Evolutionary conservation across 176 grass and related monocot species (phyloP).

Genomic region (Triticum monococcum): DNA sequence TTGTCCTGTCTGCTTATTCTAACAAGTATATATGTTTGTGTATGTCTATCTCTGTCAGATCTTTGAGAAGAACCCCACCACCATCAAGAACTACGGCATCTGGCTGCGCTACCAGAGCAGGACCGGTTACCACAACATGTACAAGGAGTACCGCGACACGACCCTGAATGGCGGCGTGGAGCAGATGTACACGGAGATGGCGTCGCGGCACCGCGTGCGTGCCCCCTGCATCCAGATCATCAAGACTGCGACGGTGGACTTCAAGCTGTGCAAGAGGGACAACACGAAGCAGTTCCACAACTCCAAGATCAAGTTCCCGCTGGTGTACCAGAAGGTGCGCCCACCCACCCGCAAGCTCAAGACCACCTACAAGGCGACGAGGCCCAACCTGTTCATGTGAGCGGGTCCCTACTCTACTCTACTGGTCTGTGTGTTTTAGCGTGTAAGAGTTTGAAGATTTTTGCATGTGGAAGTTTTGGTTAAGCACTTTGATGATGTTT

Average conservation of each 20-base stretch:
- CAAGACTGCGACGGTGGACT: constrained; percentile 73
- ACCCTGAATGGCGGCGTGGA: constrained; percentile 78
- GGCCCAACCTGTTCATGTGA: constrained; percentile 90
- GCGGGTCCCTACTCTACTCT: background rate
- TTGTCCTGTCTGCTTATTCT: background rate
- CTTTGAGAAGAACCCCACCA: constrained; percentile 83
- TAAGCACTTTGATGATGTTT: background rate
- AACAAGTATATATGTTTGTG: background rate
- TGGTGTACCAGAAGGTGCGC: constrained; percentile 79
- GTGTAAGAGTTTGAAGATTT: background rate
- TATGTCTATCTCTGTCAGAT: constrained; percentile 43
- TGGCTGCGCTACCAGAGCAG: constrained; percentile 92
- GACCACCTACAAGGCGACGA: constrained; percentile 90
- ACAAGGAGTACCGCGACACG: constrained; percentile 94
- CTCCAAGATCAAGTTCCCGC: constrained; percentile 65
- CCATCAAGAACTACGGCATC: constrained; percentile 92
- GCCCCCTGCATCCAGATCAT: constrained; percentile 89
- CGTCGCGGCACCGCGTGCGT: constrained; percentile 81
- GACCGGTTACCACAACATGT: constrained; percentile 97
- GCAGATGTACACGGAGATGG: constrained; percentile 97
- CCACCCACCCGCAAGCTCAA: constrained; percentile 81
- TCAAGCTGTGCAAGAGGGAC: constrained; percentile 95
- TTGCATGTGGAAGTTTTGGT: constrained; percentile 33
- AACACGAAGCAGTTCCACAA: constrained; percentile 96
- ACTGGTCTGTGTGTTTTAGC: background rate